A percentile compares a stretch with the other conserved stretches of the same genome.
phyloP scores from a whole-genome alignment of 2,329 filamentous ascomycete genomes.

The Clarireedia paspali region DNA sequence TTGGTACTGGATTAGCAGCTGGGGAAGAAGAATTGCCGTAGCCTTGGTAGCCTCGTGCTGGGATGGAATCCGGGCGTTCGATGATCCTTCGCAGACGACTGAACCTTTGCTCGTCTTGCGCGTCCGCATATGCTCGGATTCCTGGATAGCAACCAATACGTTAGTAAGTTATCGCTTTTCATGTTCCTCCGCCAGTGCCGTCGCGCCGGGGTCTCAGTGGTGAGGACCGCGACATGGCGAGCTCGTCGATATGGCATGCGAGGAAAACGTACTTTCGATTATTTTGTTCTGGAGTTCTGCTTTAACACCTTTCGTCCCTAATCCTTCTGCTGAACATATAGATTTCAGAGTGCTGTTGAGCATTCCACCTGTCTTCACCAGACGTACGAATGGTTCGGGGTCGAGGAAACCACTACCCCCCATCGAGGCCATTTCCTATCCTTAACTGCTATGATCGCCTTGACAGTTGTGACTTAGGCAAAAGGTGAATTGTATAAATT shows the following conservation, averaged over 20 bases:
- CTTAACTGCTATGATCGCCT: neutral
- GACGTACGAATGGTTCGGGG: slow-evolving; percentile 23
- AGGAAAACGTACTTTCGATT: slow-evolving; percentile 58
- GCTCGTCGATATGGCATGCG: neutral
- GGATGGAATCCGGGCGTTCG: slow-evolving; percentile 14
- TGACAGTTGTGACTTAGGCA: no score
- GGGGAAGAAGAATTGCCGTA: slow-evolving; percentile 13
- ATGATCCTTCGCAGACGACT: slow-evolving; percentile 24
- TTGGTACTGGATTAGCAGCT: slow-evolving; percentile 8
- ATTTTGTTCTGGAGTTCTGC: slow-evolving; percentile 72
- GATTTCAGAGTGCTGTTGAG: slow-evolving; percentile 24
- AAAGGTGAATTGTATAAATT: neutral
- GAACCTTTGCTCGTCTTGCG: slow-evolving; percentile 19
- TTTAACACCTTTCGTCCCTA: slow-evolving; percentile 80
- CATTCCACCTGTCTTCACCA: slow-evolving; percentile 21
- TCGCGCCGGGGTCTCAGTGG: neutral
- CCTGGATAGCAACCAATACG: slow-evolving; percentile 13
- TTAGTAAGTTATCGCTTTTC: neutral
- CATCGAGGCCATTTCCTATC: slow-evolving; percentile 28
- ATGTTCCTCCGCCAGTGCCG: neutral
- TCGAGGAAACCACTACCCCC: slow-evolving; percentile 24
- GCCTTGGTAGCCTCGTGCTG: neutral
- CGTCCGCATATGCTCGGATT: slow-evolving; percentile 18
- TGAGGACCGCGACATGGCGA: neutral
- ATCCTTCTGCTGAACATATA: slow-evolving; percentile 64